phyloP scores from a whole-genome alignment of 1,139 yeast species.

The Kurtzmaniella natalensis region DNA sequence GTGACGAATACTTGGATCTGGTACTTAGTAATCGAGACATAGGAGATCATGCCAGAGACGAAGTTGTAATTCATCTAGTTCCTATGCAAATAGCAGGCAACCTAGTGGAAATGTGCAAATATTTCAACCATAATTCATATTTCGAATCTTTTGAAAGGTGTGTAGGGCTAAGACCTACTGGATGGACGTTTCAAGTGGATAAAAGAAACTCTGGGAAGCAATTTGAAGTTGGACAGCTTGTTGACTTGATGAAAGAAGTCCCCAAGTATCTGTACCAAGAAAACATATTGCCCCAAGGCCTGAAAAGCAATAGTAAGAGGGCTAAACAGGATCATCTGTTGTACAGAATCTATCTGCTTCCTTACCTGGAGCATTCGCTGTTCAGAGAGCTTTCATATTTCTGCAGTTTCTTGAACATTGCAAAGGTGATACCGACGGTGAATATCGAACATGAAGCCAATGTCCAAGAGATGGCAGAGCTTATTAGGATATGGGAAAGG shows the following conservation, averaged over 20 bases:
- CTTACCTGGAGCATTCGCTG: constrained; percentile 93
- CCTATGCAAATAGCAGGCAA: constrained; percentile 51
- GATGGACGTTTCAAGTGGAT: constrained; percentile 62
- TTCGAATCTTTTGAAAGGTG: constrained; percentile 48
- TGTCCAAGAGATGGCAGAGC: constrained; percentile 36
- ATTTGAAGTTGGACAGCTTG: constrained; percentile 4
- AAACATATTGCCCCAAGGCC: constrained; percentile 33
- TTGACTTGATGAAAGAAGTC: constrained; percentile 13
- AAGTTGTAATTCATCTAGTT: constrained; percentile 56
- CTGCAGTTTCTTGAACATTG: constrained; percentile 46
- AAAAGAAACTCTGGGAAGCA: constrained; percentile 9
- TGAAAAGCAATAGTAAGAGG: constrained; percentile 12
- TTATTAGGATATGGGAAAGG: constrained; percentile 45
- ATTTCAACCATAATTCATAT: constrained; percentile 48
- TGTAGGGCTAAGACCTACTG: constrained; percentile 75
- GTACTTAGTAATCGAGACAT: constrained; percentile 29
- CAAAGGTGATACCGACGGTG: constrained; percentile 75
- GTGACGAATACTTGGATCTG: constrained; percentile 27
- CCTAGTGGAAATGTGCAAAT: constrained; percentile 36
- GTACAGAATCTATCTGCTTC: constrained; percentile 57
- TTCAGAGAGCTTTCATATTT: constrained; percentile 73
- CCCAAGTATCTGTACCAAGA: constrained; percentile 23
- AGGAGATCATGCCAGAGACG: constrained; percentile 12
- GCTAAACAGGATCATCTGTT: constrained; percentile 22
- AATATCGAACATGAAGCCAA: constrained; percentile 41